Conservation (phyloP, 371 early-diverging fungal genomes). For the Mucor piriformis region DNA sequence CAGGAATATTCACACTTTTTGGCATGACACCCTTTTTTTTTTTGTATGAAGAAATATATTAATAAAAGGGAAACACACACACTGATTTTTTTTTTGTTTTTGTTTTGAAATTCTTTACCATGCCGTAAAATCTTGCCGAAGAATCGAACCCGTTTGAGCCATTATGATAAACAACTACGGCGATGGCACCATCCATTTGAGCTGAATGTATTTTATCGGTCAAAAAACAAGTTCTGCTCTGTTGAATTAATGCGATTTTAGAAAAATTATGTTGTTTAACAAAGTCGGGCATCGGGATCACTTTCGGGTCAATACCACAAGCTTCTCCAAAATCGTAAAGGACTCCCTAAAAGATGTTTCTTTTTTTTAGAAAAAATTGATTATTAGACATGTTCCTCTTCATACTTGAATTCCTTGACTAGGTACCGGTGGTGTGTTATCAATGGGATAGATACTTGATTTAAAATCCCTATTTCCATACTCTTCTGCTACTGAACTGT, state of each 20-base stretch:
- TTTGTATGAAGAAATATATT: too few relatives aligned
- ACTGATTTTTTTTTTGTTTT: too few relatives aligned
- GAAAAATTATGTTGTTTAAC: slow-evolving; percentile 13
- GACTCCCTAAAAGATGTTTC: slow-evolving; percentile 21
- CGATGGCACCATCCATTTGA: slow-evolving; percentile 35
- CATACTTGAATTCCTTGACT: slow-evolving; percentile 8
- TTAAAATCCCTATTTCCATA: background rate
- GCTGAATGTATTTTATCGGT: slow-evolving; percentile 31
- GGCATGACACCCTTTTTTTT: slow-evolving; percentile 34
- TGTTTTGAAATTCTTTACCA: too few relatives aligned
- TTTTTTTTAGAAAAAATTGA: too few relatives aligned
- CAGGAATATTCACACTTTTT: slow-evolving; percentile 30
- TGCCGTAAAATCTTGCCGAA: background rate
- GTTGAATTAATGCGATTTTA: slow-evolving; percentile 30
- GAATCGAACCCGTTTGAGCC: slow-evolving; percentile 6
- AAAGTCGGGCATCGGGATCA: background rate
- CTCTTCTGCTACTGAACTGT: background rate
- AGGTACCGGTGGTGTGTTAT: slow-evolving; percentile 12
- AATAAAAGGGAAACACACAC: too few relatives aligned
- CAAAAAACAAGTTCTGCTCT: slow-evolving; percentile 30
- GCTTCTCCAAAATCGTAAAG: slow-evolving; percentile 18
- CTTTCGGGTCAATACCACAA: slow-evolving; percentile 1
- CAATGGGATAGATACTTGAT: slow-evolving; percentile 5
- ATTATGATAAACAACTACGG: slow-evolving; percentile 36
- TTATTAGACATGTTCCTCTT: background rate